A percentile compares a stretch with the other conserved stretches of the same genome.
phyloP scores from a whole-genome alignment of 768 basidiomycete genomes.

The Termitomyces sp. region DNA sequence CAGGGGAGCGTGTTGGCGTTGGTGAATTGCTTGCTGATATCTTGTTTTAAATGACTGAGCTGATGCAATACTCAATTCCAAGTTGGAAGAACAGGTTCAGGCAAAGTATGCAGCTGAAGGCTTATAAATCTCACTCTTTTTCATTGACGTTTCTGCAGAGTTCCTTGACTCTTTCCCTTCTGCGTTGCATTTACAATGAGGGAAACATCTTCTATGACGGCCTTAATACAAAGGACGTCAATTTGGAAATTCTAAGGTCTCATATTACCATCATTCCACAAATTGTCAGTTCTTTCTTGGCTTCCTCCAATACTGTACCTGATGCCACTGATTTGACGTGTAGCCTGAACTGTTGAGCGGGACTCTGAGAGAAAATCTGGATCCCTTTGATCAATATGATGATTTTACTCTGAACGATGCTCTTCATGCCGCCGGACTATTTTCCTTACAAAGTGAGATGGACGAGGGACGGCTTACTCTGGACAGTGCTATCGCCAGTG shows the following conservation, averaged over 20 bases:
- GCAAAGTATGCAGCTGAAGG: slow-evolving; percentile 26
- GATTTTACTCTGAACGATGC: slow-evolving; percentile 39
- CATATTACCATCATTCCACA: slow-evolving; percentile 60
- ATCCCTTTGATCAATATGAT: slow-evolving; percentile 57
- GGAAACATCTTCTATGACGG: slow-evolving; percentile 56
- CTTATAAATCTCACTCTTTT: background rate
- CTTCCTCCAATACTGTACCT: background rate
- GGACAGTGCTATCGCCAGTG: slow-evolving; percentile 40
- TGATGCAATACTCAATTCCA: background rate
- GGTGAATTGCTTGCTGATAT: slow-evolving; percentile 14
- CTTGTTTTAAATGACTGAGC: background rate
- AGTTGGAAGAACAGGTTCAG: slow-evolving; percentile 43
- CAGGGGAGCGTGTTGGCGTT: slow-evolving; percentile 57
- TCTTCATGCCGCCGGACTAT: slow-evolving; percentile 34
- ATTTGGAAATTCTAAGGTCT: slow-evolving; percentile 49
- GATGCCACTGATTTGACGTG: background rate
- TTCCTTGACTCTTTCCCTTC: slow-evolving; percentile 50
- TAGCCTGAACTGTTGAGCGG: slow-evolving; percentile 54
- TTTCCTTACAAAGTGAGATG: slow-evolving; percentile 35
- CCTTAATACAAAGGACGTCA: slow-evolving; percentile 39
- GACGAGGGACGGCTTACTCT: slow-evolving; percentile 44
- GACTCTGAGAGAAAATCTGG: slow-evolving; percentile 60
- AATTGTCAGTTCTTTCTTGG: slow-evolving; percentile 23
- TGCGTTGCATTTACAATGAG: slow-evolving; percentile 53
- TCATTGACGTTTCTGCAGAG: slow-evolving; percentile 27